Conservation (phyloP, 1,284 basidiomycete species). For the Rhodotorula glutinis region DNA sequence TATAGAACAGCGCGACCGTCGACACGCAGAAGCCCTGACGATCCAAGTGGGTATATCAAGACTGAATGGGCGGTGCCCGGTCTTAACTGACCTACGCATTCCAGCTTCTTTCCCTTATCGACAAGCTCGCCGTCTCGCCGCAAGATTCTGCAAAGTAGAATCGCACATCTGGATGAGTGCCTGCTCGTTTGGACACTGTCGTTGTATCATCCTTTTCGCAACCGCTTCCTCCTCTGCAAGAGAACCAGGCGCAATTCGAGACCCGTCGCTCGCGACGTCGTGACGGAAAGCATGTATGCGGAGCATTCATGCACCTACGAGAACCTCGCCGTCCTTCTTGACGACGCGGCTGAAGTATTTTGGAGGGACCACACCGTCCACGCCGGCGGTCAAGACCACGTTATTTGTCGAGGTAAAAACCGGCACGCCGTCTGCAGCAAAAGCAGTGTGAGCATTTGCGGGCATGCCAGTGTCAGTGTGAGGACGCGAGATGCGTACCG, state of each 20-base stretch:
- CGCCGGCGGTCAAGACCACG: conserved; percentile 74
- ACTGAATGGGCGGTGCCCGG: too few relatives aligned
- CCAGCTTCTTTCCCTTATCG: neutral
- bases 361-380: conserved; percentile 57
- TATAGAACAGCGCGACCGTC: too few relatives aligned
- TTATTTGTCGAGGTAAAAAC: conserved; percentile 77
- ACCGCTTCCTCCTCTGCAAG: too few relatives aligned
- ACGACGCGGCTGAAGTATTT: conserved; percentile 56
- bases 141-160: too few relatives aligned
- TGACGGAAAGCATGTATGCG: neutral
- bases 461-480: accelerated
- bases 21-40: too few relatives aligned
- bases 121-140: neutral
- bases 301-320: neutral
- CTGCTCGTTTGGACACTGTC: neutral
- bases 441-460: neutral
- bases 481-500: conserved; percentile 14
- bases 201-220: neutral
- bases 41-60: too few relatives aligned
- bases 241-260: too few relatives aligned
- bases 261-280: neutral
- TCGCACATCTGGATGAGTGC: too few relatives aligned
- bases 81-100: too few relatives aligned
- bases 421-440: conserved; percentile 58
- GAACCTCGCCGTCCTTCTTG: conserved; percentile 18